A percentile compares a stretch with the other conserved stretches of the same genome.
phyloP scores from a whole-genome alignment of 805 yeast genomes.

The Ogataea parapolymorpha region DNA sequence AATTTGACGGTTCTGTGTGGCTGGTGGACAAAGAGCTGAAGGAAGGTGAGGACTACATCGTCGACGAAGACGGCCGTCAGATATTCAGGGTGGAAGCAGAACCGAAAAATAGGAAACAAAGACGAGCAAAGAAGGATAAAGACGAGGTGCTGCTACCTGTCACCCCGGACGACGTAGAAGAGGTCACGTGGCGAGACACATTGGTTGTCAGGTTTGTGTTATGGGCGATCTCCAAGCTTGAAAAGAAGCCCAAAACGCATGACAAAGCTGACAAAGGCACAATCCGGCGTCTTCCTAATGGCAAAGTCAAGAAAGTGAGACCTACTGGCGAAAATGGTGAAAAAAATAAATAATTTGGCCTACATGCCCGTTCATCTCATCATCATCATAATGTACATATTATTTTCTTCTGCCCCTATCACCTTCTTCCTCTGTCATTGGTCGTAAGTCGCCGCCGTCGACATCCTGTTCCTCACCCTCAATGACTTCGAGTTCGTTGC shows the following conservation, averaged over 20 bases:
- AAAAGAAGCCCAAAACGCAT: background rate
- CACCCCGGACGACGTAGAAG: conserved; percentile 45
- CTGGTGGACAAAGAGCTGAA: conserved; percentile 41
- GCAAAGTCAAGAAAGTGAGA: conserved; percentile 39
- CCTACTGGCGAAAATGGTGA: background rate
- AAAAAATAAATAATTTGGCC: background rate
- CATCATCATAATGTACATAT: conserved; percentile 13
- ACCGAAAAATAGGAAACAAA: conserved; percentile 17
- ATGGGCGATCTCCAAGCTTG: conserved; percentile 38
- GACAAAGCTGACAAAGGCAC: conserved; percentile 14
- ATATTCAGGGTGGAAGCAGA: conserved; percentile 11
- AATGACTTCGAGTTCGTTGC: conserved; percentile 33
- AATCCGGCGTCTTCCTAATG: conserved; percentile 54
- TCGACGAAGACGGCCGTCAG: conserved; percentile 21
- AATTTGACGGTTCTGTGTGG: conserved; percentile 55
- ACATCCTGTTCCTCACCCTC: conserved; percentile 24
- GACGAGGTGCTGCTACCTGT: conserved; percentile 38
- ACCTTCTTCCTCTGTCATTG: conserved; percentile 30
- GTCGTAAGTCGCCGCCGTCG: conserved; percentile 33
- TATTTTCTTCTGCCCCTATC: conserved; percentile 18
- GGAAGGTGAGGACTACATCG: conserved; percentile 22
- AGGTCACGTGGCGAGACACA: conserved; percentile 47
- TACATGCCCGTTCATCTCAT: background rate
- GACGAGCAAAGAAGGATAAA: conserved; percentile 12
- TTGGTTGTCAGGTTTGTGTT: conserved; percentile 42